A percentile compares a stretch with the other conserved stretches of the same genome.
These are phyloP conservation scores for Nicotiana paniculata DNA, from an alignment of 257 asterid species.

Conservation along the genomic window DNA sequence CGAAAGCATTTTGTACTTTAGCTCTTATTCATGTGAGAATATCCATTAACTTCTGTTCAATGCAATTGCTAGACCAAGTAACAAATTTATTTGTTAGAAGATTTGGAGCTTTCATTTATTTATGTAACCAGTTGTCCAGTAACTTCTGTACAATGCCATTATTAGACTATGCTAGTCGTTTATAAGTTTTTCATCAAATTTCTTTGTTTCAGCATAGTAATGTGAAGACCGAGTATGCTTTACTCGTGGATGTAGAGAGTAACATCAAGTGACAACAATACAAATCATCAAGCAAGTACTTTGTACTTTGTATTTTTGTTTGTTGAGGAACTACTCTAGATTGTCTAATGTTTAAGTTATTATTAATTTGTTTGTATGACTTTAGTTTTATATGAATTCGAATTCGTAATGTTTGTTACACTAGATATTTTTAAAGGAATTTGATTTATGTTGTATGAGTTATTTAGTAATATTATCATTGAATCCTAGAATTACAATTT, in stretches of 20 bases:
- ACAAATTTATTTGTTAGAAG: background rate
- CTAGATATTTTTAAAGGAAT: too few species aligned
- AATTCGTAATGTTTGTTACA: background rate
- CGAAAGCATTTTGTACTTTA: too few species aligned
- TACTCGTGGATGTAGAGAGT: background rate
- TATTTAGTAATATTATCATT: too few species aligned
- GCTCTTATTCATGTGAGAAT: too few species aligned
- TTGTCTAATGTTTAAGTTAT: too few species aligned
- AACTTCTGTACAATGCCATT: too few species aligned
- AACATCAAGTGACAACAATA: background rate
- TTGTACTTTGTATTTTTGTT: too few species aligned
- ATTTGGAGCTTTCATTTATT: background rate
- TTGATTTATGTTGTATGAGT: too few species aligned
- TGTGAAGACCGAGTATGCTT: background rate
- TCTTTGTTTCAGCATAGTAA: background rate
- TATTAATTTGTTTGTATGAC: too few species aligned
- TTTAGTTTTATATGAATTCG: background rate
- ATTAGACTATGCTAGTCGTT: background rate
- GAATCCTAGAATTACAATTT: too few species aligned
- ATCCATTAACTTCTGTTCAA: too few species aligned
- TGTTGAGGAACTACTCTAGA: background rate
- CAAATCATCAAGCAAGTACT: background rate
- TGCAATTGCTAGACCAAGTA: too few species aligned
- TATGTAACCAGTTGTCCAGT: background rate
- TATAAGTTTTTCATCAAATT: background rate